Percentiles rank a stretch among this genome's conserved stretches.
Conservation (phyloP, 495 filamentous ascomycete genomes). For the Aspergillus carlsbadensis region DNA sequence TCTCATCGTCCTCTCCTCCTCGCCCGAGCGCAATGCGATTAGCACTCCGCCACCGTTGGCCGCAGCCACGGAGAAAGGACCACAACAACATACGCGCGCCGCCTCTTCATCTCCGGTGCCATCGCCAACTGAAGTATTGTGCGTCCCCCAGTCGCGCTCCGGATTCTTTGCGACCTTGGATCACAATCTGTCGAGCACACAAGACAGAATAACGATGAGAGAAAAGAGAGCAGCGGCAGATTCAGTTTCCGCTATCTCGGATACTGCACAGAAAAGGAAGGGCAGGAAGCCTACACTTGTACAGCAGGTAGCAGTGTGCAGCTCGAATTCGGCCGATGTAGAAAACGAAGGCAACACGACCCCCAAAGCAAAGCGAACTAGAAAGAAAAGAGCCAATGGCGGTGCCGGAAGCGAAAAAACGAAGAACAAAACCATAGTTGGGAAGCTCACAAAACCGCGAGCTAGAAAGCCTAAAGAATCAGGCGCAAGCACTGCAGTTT, state of each 20-base stretch:
- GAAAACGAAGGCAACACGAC: constrained; percentile 15
- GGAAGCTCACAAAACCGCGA: constrained; percentile 35
- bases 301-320: neutral
- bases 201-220: constrained; percentile 7
- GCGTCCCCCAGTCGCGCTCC: constrained; percentile 23
- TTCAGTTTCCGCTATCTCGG: constrained; percentile 3
- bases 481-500: constrained; percentile 12
- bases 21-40: constrained; percentile 29
- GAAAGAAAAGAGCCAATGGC: constrained; percentile 21
- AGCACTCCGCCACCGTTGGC: constrained; percentile 18
- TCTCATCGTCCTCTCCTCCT: constrained; percentile 43
- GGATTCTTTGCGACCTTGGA: constrained; percentile 26
- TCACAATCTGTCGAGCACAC: constrained; percentile 5
- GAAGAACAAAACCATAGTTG: constrained; percentile 35
- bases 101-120: constrained; percentile 31
- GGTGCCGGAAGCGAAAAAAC: constrained; percentile 21
- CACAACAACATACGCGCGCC: constrained; percentile 18
- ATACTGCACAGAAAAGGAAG: constrained; percentile 20
- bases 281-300: constrained; percentile 18
- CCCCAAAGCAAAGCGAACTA: constrained; percentile 19
- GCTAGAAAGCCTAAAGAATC: constrained; percentile 16
- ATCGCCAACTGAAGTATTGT: constrained; percentile 37
- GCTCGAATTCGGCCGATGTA: neutral
- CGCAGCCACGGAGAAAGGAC: constrained; percentile 12
- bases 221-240: constrained; percentile 14